Conservation (phyloP, 805 yeast genomes). For the Cyberlindnera euphorbiiphila region DNA sequence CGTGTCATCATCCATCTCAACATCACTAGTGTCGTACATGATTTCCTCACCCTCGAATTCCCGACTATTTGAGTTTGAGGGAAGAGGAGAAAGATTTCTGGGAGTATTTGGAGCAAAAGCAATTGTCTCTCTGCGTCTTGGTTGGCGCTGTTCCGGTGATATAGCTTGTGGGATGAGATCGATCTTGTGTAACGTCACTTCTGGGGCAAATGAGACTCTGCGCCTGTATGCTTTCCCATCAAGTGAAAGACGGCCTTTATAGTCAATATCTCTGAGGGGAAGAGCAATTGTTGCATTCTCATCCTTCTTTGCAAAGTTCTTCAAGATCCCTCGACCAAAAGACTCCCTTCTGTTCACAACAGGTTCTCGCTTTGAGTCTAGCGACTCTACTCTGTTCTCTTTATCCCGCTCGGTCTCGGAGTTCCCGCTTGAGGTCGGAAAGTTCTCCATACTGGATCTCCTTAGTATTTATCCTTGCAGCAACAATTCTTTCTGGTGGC, state of each 20-base stretch:
- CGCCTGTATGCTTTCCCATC: constrained; percentile 21
- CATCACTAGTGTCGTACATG: constrained; percentile 26
- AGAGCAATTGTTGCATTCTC: constrained; percentile 18
- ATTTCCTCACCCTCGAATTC: constrained; percentile 20
- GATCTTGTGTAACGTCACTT: constrained; percentile 29
- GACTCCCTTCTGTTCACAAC: constrained; percentile 24
- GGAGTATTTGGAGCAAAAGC: constrained; percentile 22
- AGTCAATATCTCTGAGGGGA: constrained; percentile 20
- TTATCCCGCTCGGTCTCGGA: not conserved
- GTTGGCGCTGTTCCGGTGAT: constrained; percentile 18
- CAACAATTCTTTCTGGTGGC: too few species aligned
- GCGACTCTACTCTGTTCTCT: not conserved
- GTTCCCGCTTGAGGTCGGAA: not conserved
- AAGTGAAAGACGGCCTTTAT: constrained; percentile 8
- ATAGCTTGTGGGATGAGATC: constrained; percentile 18
- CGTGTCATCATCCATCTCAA: constrained; percentile 27
- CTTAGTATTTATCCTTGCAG: too few species aligned
- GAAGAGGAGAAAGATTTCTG: constrained; percentile 8
- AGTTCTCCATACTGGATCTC: constrained; percentile 1
- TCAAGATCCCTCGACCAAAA: constrained; percentile 24
- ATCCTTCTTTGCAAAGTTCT: constrained; percentile 12
- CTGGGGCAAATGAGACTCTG: constrained; percentile 30
- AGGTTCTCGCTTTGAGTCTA: not conserved
- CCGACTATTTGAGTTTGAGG: constrained; percentile 4
- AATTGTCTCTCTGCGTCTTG: constrained; percentile 28